These are phyloP conservation scores for Puccinia horiana DNA, from an alignment of 1,284 basidiomycete species.

Conservation along the genomic window DNA sequence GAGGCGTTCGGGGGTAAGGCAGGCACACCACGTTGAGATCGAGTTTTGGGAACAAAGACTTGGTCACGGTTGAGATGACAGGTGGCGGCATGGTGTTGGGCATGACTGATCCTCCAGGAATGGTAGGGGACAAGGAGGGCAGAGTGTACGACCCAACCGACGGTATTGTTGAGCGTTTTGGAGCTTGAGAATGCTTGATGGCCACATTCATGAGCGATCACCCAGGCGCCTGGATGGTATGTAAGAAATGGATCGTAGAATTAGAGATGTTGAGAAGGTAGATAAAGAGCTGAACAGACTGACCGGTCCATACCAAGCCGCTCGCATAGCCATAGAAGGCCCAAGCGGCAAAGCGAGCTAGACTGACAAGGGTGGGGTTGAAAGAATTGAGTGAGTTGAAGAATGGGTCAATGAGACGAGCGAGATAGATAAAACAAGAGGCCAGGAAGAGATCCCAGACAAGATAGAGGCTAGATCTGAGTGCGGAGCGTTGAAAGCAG, in stretches of 20 bases:
- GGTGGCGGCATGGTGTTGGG: slow-evolving; percentile 93
- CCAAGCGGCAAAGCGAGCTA: slow-evolving; percentile 60
- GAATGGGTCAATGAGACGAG: slow-evolving; percentile 2
- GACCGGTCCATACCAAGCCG: slow-evolving; percentile 48
- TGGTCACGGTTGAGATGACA: slow-evolving; percentile 94
- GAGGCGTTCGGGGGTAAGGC: slow-evolving; percentile 64
- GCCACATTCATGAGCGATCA: slow-evolving; percentile 63
- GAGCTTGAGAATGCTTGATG: slow-evolving; percentile 97
- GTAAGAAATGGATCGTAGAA: background rate
- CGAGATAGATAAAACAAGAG: slow-evolving; percentile 11
- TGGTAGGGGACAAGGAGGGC: slow-evolving; percentile 93
- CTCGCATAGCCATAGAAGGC: slow-evolving; percentile 64
- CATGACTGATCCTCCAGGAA: slow-evolving; percentile 95
- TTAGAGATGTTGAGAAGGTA: background rate
- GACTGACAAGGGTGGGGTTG: slow-evolving; percentile 3
- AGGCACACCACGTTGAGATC: slow-evolving; percentile 70
- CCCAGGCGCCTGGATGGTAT: slow-evolving; percentile 39
- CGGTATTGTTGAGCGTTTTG: slow-evolving; percentile 87
- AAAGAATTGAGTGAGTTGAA: background rate
- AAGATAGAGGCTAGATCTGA: slow-evolving; percentile 80
- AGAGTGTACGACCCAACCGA: slow-evolving; percentile 93
- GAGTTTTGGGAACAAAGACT: slow-evolving; percentile 89
- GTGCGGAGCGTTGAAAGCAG: slow-evolving; percentile 87
- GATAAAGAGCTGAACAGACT: background rate
- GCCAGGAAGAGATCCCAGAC: slow-evolving; percentile 23